A percentile compares a stretch with the other conserved stretches of the same genome.
phyloP scores from a whole-genome alignment of 2,329 filamentous ascomycete species.

The Colletotrichum siamense region DNA sequence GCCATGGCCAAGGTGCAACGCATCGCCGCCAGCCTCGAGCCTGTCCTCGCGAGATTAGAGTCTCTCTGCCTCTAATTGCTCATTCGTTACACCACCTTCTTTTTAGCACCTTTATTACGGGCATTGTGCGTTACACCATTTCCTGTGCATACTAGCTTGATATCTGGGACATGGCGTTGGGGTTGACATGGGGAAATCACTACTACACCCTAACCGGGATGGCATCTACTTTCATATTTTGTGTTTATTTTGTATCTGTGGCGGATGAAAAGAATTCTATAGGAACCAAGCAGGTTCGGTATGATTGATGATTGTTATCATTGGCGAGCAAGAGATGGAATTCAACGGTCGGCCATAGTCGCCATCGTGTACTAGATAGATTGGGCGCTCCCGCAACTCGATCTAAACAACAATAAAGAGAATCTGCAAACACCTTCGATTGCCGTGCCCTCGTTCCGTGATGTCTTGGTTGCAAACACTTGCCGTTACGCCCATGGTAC shows the following conservation, averaged over 20 bases:
- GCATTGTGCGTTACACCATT: slow-evolving; percentile 1
- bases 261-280: slow-evolving; percentile 18
- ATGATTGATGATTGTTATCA: slow-evolving; percentile 20
- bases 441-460: background rate
- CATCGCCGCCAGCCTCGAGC: slow-evolving; percentile 47
- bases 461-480: background rate
- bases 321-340: slow-evolving; percentile 6
- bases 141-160: slow-evolving; percentile 23
- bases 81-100: background rate
- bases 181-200: background rate
- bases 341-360: background rate
- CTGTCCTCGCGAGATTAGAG: slow-evolving; percentile 41
- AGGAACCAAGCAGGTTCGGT: slow-evolving; percentile 14
- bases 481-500: background rate
- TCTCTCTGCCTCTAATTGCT: slow-evolving; percentile 1
- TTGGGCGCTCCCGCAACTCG: slow-evolving; percentile 14
- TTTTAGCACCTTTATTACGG: background rate
- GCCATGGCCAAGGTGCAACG: slow-evolving; percentile 57
- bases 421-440: background rate
- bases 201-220: slow-evolving; percentile 15
- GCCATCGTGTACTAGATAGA: slow-evolving; percentile 16
- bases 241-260: background rate
- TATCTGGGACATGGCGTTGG: slow-evolving; percentile 18
- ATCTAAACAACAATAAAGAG: slow-evolving; percentile 9
- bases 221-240: slow-evolving; percentile 4